Evolutionary conservation across 768 basidiomycete genomes (phyloP), one percentile per base, ranked within the genome.

Genomic region (Mycena epipterygia): DNA sequence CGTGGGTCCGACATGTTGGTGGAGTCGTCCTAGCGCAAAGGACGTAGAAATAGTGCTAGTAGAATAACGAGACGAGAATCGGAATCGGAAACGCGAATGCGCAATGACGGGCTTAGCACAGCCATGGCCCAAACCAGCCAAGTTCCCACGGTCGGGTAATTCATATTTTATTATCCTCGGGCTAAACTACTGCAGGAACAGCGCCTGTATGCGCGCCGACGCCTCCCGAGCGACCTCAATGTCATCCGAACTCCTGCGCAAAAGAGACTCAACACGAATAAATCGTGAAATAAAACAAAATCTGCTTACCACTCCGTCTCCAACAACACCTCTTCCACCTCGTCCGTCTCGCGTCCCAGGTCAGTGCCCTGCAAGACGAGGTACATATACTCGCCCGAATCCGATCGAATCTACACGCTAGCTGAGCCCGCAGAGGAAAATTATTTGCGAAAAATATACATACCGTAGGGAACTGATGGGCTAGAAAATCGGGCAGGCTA

Each of bases 321-420:
- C 30, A 96, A 81, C 44, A 96, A 79, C 16, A 93, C 77, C 17
- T 91, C 88, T 76, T 95, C 93, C 1, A 88, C 84, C 42, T 87
- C 88, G 41, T 91, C 90, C 12, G 89, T 89, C 19, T 93, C 92
- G 64, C 84, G 79, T 0, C 86, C 90, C 12, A 93, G 76, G 72
- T 94, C 94, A 52, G 85, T 85, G 73, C 89, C 89, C 77, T 95
- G 93, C 39, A 97, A 79, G 19, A 89, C 85, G 30, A 95, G 82
- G 76, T 96, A 98, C 11, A 98, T 79, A 71, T 92, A 89, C 79
- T 97, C 96, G 3, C 95, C 94, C 1, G 94, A 90, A 68, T 91
- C 89, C 13, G 90, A 86, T 64, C 96, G 91, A 64, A 96, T 85
- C 95, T 97, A 32, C 13, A 39, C 41, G 41, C 59, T 51, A 39